phyloP scores from a whole-genome alignment of 495 filamentous ascomycete species.

The Penicillium herquei region DNA sequence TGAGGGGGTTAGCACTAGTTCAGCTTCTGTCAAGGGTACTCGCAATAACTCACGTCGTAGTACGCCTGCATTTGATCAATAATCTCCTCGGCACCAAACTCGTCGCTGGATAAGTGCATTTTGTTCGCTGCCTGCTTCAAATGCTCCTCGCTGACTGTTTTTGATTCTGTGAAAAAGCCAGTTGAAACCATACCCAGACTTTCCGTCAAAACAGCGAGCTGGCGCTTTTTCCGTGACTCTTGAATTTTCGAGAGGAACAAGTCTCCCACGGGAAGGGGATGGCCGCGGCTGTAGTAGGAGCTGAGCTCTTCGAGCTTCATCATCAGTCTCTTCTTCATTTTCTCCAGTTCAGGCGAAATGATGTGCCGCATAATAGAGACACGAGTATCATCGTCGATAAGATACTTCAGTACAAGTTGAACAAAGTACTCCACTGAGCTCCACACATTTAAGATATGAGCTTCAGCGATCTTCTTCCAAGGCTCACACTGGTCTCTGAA shows the following conservation, averaged over 20 bases:
- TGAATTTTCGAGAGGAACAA: conserved; percentile 34
- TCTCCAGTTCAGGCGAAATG: conserved; percentile 25
- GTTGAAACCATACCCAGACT: not conserved
- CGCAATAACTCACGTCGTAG: conserved; percentile 39
- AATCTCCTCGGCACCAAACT: conserved; percentile 22
- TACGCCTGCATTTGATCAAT: conserved; percentile 37
- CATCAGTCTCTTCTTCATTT: conserved; percentile 30
- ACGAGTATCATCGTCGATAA: conserved; percentile 32
- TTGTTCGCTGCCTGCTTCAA: conserved; percentile 1
- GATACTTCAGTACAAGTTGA: conserved; percentile 21
- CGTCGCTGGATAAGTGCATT: conserved; percentile 8
- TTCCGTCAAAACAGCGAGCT: not conserved
- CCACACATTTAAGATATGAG: conserved; percentile 23
- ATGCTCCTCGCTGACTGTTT: not conserved
- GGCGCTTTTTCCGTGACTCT: conserved; percentile 21
- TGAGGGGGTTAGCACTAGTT: not conserved
- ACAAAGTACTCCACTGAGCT: conserved; percentile 28
- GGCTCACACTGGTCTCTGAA: conserved; percentile 44
- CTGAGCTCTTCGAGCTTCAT: conserved; percentile 45
- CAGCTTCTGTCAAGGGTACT: too few relatives aligned
- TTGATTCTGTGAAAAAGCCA: not conserved
- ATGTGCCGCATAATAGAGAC: conserved; percentile 22
- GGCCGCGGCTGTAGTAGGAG: conserved; percentile 37
- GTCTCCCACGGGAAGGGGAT: conserved; percentile 43
- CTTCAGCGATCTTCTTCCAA: conserved; percentile 32